Conservation (phyloP, 495 filamentous ascomycete genomes). For the Astrothelium subdiscretum region DNA sequence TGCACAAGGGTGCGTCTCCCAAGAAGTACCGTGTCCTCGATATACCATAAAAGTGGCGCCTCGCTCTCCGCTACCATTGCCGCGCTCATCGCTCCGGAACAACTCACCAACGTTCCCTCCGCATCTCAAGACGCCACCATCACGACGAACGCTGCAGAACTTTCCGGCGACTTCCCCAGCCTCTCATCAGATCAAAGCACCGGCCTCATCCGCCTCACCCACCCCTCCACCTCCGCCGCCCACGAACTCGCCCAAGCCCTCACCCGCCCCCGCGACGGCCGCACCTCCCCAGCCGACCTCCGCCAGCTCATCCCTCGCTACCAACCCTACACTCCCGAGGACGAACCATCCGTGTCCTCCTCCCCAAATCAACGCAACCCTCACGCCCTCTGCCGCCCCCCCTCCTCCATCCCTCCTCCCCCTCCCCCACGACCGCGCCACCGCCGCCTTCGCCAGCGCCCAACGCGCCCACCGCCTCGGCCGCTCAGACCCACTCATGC, state of each 20-base stretch:
- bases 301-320: conserved; percentile 31
- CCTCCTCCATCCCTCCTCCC: conserved; percentile 24
- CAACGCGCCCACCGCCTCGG: conserved; percentile 46
- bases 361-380: conserved; percentile 18
- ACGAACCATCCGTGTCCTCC: conserved; percentile 8
- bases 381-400: conserved; percentile 31
- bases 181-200: conserved; percentile 34
- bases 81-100: conserved; percentile 31
- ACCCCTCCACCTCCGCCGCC: conserved; percentile 43
- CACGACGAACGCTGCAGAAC: conserved; percentile 33
- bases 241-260: conserved; percentile 48
- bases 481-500: conserved; percentile 54
- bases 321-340: conserved; percentile 19
- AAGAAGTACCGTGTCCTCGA: conserved; percentile 41
- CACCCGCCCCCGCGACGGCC: conserved; percentile 11
- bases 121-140: conserved; percentile 20
- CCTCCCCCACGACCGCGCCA: conserved; percentile 31
- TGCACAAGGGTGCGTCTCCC: conserved; percentile 36
- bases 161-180: conserved; percentile 41
- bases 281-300: conserved; percentile 5
- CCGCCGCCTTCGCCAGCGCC: conserved; percentile 28
- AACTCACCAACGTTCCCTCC: conserved; percentile 13
- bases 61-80: conserved; percentile 45
- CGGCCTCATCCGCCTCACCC: conserved; percentile 43
- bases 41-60: conserved; percentile 52